Percentiles rank a stretch among this genome's conserved stretches.
Evolutionary conservation across 192 early-diverging fungal genomes (phyloP).

Genomic region (Backusella liffmaniae): DNA sequence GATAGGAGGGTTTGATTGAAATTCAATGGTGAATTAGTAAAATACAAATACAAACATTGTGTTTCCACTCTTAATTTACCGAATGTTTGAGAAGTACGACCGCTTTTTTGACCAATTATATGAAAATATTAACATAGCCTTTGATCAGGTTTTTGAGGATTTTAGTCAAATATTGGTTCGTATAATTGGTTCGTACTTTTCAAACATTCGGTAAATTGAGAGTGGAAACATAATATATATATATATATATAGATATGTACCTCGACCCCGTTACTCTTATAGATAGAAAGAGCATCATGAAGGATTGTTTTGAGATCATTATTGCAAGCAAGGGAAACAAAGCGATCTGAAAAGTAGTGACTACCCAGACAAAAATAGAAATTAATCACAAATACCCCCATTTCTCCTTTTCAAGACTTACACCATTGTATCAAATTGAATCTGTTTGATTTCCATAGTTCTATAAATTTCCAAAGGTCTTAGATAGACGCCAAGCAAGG

Average conservation of each 20-base stretch:
- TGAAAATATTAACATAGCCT: too few species aligned
- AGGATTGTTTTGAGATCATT: constrained; percentile 52
- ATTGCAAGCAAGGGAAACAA: constrained; percentile 49
- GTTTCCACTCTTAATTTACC: too few species aligned
- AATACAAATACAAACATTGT: background rate
- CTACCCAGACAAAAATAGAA: constrained; percentile 29
- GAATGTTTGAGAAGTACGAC: too few species aligned
- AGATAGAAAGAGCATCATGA: constrained; percentile 68
- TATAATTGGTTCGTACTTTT: too few species aligned
- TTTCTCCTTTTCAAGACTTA: constrained; percentile 39
- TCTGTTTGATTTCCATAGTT: constrained; percentile 85
- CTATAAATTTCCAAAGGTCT: constrained; percentile 62
- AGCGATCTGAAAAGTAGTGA: constrained; percentile 66
- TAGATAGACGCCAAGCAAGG: constrained; percentile 61
- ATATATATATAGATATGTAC: constrained; percentile 27
- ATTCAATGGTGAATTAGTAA: background rate
- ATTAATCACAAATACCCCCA: background rate
- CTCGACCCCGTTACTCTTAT: constrained; percentile 74
- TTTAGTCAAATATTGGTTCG: too few species aligned
- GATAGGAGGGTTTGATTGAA: background rate
- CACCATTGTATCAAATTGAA: constrained; percentile 89
- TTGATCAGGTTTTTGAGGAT: too few species aligned
- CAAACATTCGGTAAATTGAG: too few species aligned
- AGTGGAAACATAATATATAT: too few species aligned
- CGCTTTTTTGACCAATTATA: too few species aligned